Conservation (phyloP, 257 asterid genomes). For the Solanum clarkiae region DNA sequence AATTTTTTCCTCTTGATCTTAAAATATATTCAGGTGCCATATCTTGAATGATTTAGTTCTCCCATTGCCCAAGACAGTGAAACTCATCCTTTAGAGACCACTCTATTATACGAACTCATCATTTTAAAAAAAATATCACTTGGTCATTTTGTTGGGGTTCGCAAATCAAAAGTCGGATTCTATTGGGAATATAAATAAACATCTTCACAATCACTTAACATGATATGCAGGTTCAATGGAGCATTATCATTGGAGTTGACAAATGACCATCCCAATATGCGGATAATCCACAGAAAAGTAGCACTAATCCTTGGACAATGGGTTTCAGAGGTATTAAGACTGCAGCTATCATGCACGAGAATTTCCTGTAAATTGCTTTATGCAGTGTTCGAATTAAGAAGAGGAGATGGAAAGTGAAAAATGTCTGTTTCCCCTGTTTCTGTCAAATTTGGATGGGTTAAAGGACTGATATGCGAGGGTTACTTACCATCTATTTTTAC, state of each 20-base stretch:
- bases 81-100: neutral
- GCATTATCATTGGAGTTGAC: slow-evolving; percentile 80
- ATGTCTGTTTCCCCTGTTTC: neutral
- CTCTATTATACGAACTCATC: neutral
- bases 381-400: neutral
- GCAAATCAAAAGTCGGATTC: neutral
- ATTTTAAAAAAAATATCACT: neutral
- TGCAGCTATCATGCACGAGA: neutral
- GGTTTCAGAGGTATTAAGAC: slow-evolving; percentile 87
- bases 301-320: slow-evolving; percentile 96
- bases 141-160: neutral
- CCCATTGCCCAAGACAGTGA: neutral
- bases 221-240: slow-evolving; percentile 74
- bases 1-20: neutral
- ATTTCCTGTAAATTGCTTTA: neutral
- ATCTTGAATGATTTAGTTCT: neutral
- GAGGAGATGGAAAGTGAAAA: neutral
- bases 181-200: neutral
- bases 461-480: neutral
- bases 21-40: neutral
- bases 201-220: neutral
- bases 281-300: slow-evolving; percentile 89
- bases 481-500: neutral
- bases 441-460: neutral
- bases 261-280: slow-evolving; percentile 79